These are phyloP conservation scores for Basipetospora sp. DNA, from an alignment of 2,329 filamentous ascomycete genomes.

Conservation along the genomic window DNA sequence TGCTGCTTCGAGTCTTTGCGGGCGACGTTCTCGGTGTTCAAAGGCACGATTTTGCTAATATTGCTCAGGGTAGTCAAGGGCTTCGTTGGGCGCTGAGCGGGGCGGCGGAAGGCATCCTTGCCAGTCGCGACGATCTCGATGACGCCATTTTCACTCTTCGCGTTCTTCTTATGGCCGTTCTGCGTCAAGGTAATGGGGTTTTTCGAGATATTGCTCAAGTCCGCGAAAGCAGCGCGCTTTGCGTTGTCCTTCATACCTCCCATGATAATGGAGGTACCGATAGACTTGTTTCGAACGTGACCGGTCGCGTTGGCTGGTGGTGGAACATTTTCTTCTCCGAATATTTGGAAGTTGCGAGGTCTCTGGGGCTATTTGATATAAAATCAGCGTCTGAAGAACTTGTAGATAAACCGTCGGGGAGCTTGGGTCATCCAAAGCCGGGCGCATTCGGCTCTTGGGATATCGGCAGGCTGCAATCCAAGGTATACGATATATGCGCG, in stretches of 20 bases:
- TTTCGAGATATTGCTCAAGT: constrained; percentile 58
- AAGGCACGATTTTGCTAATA: constrained; percentile 5
- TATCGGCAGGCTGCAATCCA: no score
- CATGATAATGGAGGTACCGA: constrained; percentile 27
- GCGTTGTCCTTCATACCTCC: constrained; percentile 46
- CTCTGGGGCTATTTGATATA: constrained; percentile 27
- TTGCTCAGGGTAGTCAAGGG: constrained; percentile 2
- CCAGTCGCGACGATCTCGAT: constrained; percentile 4
- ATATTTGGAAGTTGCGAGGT: constrained; percentile 32
- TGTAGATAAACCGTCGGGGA: no score
- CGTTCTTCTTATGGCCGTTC: constrained; percentile 5
- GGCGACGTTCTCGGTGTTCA: no score
- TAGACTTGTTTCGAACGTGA: constrained; percentile 12
- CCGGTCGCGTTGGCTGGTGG: constrained; percentile 35
- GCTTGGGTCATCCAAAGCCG: no score
- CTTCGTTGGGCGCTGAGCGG: constrained; percentile 10
- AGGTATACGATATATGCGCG: no score
- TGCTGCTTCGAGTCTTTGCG: neutral
- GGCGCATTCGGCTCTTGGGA: no score
- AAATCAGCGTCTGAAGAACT: no score
- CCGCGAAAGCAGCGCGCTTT: constrained; percentile 68
- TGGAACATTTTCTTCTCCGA: constrained; percentile 54
- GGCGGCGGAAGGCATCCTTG: constrained; percentile 11
- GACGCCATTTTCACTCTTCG: constrained; percentile 6
- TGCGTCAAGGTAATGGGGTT: constrained; percentile 12